Evolutionary conservation across 805 yeast species (phyloP), one percentile per base, ranked within the genome.

Genomic region (Lipomyces sp.): DNA sequence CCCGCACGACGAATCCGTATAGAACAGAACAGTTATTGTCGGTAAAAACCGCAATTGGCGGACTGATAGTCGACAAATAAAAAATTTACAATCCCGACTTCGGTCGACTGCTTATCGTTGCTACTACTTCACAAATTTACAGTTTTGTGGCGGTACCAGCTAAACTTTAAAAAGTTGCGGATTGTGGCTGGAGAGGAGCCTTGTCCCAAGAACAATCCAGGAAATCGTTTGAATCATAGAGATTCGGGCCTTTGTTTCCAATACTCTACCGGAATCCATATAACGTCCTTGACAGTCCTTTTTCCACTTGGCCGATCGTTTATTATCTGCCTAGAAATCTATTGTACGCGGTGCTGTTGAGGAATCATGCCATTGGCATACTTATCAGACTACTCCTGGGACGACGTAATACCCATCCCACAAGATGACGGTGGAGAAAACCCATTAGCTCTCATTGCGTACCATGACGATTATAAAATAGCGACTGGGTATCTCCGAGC

Each of bases 391-490:
- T 75, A 71, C 72, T 73, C 74, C 69, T 79, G 78, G 79, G 53
- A 66, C 42, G 71, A 66, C 37, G 64, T 80, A 4, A 64, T 39
- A 13, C 79, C 81, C 1, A 66, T 75, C 4, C 73, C 74, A 2
- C 73, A 76, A 29, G 71, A 69, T 59, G 73, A 75, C 45, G 74
- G 70, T 10, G 76, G 75, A 2, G 67, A 69, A 1, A 64, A 69
- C 15, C 75, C 79, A 0, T 60, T 80, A 3, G 81, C 80, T 7
- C 72, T 74, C n/a, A 80, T 80, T 60, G 76, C 79, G 10, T 95
- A 95, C 78, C 81, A 87, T 3, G 89, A 86, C 4, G 92, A 90
- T 64, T 94, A 90, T 79, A 81, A 80, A 67, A 70, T 75, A n/a
- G 80, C 85, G 1, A 84, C 90, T 83, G 90, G 89, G 1, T 76